Conservation (phyloP, 1,284 basidiomycete species). For the Ceratobasidium sp. region DNA sequence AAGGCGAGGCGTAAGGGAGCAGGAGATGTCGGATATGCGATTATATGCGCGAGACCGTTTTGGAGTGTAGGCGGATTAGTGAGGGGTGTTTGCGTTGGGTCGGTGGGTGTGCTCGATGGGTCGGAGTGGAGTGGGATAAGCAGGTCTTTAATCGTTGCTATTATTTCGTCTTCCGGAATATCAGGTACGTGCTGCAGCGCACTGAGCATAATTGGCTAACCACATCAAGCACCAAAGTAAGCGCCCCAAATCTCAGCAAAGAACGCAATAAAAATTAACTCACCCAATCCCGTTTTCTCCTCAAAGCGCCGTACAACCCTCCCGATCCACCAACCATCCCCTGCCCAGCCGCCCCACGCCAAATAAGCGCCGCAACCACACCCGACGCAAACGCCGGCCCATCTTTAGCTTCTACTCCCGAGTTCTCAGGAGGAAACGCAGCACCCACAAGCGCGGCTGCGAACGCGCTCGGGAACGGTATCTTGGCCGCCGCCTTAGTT, state of each 20-base stretch:
- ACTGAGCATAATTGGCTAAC: conserved; percentile 33
- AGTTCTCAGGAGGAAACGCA: conserved; percentile 14
- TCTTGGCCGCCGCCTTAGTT: conserved; percentile 29
- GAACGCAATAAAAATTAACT: not conserved
- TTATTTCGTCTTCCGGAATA: conserved; percentile 43
- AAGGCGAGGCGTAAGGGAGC: conserved; percentile 31
- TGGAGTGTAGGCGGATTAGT: conserved; percentile 22
- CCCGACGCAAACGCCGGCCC: conserved; percentile 33
- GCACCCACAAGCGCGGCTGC: conserved; percentile 25
- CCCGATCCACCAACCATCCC: conserved; percentile 22
- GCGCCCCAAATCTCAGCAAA: not conserved
- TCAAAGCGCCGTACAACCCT: conserved; percentile 36
- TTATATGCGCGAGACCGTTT: conserved; percentile 29
- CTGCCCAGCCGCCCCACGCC: conserved; percentile 36
- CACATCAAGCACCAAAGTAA: not conserved
- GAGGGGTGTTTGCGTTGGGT: not conserved
- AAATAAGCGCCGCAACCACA: conserved; percentile 31
- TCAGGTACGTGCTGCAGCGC: conserved; percentile 37
- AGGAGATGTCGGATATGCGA: conserved; percentile 40
- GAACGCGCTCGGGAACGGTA: conserved; percentile 40
- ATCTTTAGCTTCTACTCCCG: not conserved
- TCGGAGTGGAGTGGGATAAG: conserved; percentile 6
- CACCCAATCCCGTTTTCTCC: conserved; percentile 36
- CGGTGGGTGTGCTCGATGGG: not conserved
- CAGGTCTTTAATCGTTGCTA: conserved; percentile 34